Percentiles rank a stretch among this genome's conserved stretches.
Conservation (phyloP, 768 basidiomycete species). For the Hysterangium stoloniferum region DNA sequence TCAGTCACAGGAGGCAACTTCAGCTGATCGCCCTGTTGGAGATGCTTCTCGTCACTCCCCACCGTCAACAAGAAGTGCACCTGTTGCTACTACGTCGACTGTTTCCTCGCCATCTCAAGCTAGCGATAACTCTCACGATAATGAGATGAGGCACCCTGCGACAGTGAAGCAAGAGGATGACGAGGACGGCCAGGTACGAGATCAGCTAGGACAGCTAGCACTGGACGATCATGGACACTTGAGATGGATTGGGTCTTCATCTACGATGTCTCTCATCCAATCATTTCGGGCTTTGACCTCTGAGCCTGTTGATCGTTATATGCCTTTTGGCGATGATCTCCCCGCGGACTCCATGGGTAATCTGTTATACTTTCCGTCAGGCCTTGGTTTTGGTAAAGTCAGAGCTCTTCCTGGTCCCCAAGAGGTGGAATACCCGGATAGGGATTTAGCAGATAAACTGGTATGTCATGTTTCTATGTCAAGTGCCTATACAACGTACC, state of each 20-base stretch:
- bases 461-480: conserved; percentile 36
- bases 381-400: conserved; percentile 81
- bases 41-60: background rate
- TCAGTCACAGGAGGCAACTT: background rate
- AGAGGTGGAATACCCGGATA: conserved; percentile 80
- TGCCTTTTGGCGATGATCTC: conserved; percentile 80
- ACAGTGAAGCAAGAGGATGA: conserved; percentile 49
- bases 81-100: background rate
- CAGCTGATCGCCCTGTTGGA: background rate
- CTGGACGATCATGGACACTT: conserved; percentile 85
- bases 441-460: conserved; percentile 81
- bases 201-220: conserved; percentile 81
- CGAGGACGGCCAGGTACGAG: conserved; percentile 41
- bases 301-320: conserved; percentile 66
- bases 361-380: conserved; percentile 82
- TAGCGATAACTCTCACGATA: background rate
- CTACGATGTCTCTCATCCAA: conserved; percentile 87
- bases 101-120: background rate
- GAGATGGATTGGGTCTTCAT: conserved; percentile 89
- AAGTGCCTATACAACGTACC: conserved; percentile 20
- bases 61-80: background rate
- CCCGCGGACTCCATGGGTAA: conserved; percentile 74
- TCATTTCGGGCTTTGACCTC: conserved; percentile 74
- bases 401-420: conserved; percentile 75
- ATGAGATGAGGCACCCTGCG: conserved; percentile 16